phyloP scores from a whole-genome alignment of 345 rosid species.

The Rhodamnia argentea region DNA sequence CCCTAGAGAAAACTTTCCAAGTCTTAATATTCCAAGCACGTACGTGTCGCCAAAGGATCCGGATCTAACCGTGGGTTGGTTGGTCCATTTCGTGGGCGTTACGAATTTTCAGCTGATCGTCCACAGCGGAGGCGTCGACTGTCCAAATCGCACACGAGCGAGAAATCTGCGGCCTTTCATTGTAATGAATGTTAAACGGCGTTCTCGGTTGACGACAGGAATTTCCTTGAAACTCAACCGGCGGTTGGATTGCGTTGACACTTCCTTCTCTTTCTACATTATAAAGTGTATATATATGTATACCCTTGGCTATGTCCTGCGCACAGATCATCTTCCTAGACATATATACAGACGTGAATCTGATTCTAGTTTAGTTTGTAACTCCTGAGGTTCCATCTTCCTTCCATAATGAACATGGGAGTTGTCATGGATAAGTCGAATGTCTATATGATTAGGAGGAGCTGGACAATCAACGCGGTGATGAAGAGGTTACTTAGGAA shows the following conservation, averaged over 20 bases:
- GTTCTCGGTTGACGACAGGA: neutral
- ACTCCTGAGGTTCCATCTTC: neutral
- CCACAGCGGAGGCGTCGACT: neutral
- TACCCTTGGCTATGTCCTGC: neutral
- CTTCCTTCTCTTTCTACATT: neutral
- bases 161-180: neutral
- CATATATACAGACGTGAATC: neutral
- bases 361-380: neutral
- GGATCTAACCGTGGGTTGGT: neutral
- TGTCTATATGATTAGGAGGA: neutral
- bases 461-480: neutral
- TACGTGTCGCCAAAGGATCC: neutral
- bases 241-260: neutral
- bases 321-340: neutral
- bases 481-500: neutral
- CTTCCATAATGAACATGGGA: neutral
- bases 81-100: neutral
- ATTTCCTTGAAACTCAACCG: neutral
- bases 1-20: neutral
- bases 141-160: neutral
- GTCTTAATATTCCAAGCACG: neutral
- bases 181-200: neutral
- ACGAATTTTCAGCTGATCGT: neutral
- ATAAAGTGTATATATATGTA: neutral
- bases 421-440: neutral